Percentiles rank a stretch among this genome's conserved stretches.
These are phyloP conservation scores for Elasticomyces elasticus DNA, from an alignment of 495 filamentous ascomycete species.

Conservation along the genomic window DNA sequence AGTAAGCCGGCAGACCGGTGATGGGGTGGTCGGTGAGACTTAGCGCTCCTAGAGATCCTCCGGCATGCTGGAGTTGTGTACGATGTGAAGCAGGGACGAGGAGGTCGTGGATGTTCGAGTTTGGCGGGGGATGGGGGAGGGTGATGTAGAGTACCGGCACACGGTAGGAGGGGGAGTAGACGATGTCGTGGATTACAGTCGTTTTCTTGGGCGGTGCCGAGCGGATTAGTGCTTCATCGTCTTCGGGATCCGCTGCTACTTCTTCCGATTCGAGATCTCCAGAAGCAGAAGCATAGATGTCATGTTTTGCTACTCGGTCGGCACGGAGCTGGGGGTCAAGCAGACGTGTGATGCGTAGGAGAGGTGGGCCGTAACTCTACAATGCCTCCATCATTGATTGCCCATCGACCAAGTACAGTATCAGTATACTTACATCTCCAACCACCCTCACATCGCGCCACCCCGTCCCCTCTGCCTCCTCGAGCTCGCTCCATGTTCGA, in stretches of 20 bases:
- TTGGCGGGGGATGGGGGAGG: constrained; percentile 39
- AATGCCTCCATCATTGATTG: not conserved
- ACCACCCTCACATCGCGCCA: not conserved
- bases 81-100: constrained; percentile 58
- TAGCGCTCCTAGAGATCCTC: constrained; percentile 65
- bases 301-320: no score
- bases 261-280: no score
- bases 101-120: constrained; percentile 55
- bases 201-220: not conserved
- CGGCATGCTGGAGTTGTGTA: constrained; percentile 45
- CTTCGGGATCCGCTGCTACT: not conserved
- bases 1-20: constrained; percentile 62
- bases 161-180: constrained; percentile 47
- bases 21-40: constrained; percentile 71
- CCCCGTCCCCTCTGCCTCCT: not conserved
- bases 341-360: not conserved
- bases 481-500: not conserved
- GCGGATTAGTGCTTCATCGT: constrained; percentile 1
- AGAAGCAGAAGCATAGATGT: not conserved
- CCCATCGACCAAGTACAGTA: not conserved
- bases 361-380: not conserved
- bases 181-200: constrained; percentile 41
- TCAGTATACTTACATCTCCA: not conserved
- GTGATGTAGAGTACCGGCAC: constrained; percentile 52
- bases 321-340: not conserved